Base-by-base conservation (phyloP, 345 rosid genomes). In the Citropsis articulata region DNA sequence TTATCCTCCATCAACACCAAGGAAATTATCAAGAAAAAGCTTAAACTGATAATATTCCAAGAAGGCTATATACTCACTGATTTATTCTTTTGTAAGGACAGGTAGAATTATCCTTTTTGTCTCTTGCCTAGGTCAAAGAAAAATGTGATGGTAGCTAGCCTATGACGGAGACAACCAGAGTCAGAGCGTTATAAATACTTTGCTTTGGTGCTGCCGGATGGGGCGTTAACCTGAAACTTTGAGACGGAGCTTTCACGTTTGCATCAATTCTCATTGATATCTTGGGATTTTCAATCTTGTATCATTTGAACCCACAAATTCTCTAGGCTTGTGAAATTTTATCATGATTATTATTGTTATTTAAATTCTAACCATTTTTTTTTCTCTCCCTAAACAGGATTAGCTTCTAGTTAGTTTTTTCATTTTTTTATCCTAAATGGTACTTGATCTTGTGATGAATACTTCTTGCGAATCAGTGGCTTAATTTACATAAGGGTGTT, bases 21-120 rank as follows among this genome's bases (percentile, higher is more conserved):
- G 50, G 59, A 71, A 75, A 78, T 69, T 76, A 71, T 69, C 55
- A 31, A 76, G 74, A 14, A 70, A 50, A 70, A 50, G 72, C 33
- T 42, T 24, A 30, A 70, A 81, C 75, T 71, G 65, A 30, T 66
- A 71, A 76, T 83, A 12, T 53, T 48, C 75, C 66, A 42, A 61
- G 77, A 71, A 73, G 75, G 81, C 77, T 21, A 59, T 81, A 75
- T 83, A 75, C 84, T 61, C 72, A 42, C 84, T 84, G 73, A 83
- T 79, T 83, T 78, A 84, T 85, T 81, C 77, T 77, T 80, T 81
- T 78, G 76, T 83, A 78, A 79, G 86, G 85, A 76, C 74, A 83
- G 79, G 35, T 78, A 69, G 80, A 75, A 79, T 81, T 80, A 48
- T 76, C 70, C 40, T 73, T 64, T 38, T 60, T 73, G 76, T 62